Evolutionary conservation across 495 filamentous ascomycete species (phyloP).

Genomic region (Peziza echinospora): DNA sequence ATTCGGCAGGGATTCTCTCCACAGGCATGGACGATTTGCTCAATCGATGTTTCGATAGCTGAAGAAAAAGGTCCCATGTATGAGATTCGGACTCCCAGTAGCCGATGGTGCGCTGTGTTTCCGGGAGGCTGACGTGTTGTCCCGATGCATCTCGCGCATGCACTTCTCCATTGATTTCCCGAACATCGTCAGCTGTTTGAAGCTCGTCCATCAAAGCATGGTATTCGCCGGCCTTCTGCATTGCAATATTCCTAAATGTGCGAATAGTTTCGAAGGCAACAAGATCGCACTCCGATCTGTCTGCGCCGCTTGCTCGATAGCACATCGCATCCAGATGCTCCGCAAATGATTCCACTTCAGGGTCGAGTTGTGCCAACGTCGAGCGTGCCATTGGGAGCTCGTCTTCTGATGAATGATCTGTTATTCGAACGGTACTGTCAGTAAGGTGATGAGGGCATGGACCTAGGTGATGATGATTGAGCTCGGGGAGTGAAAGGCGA

Average conservation of each 20-base stretch:
- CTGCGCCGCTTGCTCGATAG: background rate
- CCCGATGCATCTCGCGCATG: background rate
- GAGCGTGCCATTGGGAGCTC: too few species aligned
- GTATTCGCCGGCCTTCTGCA: background rate
- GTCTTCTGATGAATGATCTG: background rate
- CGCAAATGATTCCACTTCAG: background rate
- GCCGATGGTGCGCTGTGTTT: background rate
- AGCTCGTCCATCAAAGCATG: background rate
- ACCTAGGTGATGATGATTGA: background rate
- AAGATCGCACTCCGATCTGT: background rate
- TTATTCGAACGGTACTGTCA: background rate
- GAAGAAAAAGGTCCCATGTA: slow-evolving; percentile 68
- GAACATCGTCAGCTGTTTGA: background rate
- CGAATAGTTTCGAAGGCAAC: background rate
- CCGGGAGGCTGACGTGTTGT: background rate
- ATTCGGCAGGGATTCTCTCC: too few species aligned
- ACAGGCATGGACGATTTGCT: slow-evolving; percentile 17
- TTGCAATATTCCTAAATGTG: background rate
- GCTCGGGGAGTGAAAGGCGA: background rate
- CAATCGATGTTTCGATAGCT: slow-evolving; percentile 32
- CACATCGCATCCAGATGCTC: background rate
- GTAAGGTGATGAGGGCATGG: background rate
- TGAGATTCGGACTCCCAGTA: slow-evolving; percentile 50
- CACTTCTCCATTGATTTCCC: background rate
- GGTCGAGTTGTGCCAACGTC: background rate